Percentiles rank a stretch among this genome's conserved stretches.
Conservation (phyloP, 2,329 filamentous ascomycete genomes). For the Arthrobotrys entomopaga region DNA sequence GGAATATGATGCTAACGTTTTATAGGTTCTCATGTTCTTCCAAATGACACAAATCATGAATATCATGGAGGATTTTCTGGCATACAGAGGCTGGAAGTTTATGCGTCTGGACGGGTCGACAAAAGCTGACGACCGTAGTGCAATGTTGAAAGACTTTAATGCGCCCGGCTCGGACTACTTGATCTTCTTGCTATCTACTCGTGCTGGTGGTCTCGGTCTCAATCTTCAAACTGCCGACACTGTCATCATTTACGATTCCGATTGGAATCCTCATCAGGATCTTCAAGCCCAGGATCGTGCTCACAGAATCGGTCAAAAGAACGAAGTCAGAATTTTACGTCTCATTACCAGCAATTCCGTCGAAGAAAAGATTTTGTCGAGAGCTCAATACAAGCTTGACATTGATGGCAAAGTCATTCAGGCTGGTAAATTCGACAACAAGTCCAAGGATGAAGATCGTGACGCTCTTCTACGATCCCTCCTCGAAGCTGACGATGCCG, state of each 20-base stretch:
- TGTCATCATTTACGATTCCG: slow-evolving; percentile 99
- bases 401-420: slow-evolving; percentile 99
- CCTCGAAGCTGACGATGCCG: slow-evolving; percentile 79
- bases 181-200: slow-evolving; percentile 97
- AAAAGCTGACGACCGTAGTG: slow-evolving; percentile 95
- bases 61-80: slow-evolving; percentile 98
- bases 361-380: slow-evolving; percentile 97
- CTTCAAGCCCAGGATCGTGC: slow-evolving; percentile 99
- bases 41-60: slow-evolving; percentile 99
- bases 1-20: slow-evolving; percentile 6
- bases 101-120: slow-evolving; percentile 95
- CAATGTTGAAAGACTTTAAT: slow-evolving; percentile 89
- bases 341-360: slow-evolving; percentile 97
- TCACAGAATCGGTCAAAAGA: slow-evolving; percentile 99
- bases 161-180: slow-evolving; percentile 90
- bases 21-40: slow-evolving; percentile 89
- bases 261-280: slow-evolving; percentile 99
- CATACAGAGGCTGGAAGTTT: slow-evolving; percentile 83
- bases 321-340: slow-evolving; percentile 94
- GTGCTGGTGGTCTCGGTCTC: slow-evolving; percentile 95
- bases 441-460: slow-evolving; percentile 97
- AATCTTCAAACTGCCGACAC: slow-evolving; percentile 98
- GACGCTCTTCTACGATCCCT: slow-evolving; percentile 95
- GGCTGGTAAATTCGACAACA: slow-evolving; percentile 99
- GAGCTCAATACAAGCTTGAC: slow-evolving; percentile 96